A percentile compares a stretch with the other conserved stretches of the same genome.
phyloP scores from a whole-genome alignment of 768 basidiomycete species.

The Gloeopeniophorella convolvens region DNA sequence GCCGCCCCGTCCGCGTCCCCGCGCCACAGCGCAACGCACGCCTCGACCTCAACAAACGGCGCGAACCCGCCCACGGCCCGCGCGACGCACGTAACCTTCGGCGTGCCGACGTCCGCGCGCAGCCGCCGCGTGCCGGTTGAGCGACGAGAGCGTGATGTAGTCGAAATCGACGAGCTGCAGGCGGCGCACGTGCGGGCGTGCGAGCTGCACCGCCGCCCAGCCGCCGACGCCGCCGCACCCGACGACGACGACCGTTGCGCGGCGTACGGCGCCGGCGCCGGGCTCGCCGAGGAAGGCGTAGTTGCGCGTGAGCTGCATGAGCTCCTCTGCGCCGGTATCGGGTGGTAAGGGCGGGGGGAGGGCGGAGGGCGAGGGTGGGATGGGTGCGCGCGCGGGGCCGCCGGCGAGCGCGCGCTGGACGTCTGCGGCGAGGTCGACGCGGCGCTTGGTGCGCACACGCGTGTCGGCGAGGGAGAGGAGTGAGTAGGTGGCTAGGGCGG shows the following conservation, averaged over 20 bases:
- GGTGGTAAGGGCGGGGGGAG: too few species aligned
- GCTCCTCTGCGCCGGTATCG: slow-evolving; percentile 49
- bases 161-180: slow-evolving; percentile 91
- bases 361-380: neutral
- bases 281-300: slow-evolving; percentile 93
- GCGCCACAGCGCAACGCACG: slow-evolving; percentile 78
- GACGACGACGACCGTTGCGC: slow-evolving; percentile 75
- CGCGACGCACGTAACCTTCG: slow-evolving; percentile 81
- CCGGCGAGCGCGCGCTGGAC: slow-evolving; percentile 43
- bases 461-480: slow-evolving; percentile 53
- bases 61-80: slow-evolving; percentile 63
- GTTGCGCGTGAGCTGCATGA: slow-evolving; percentile 88
- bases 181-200: slow-evolving; percentile 76
- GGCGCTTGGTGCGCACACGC: slow-evolving; percentile 39
- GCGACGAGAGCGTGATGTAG: slow-evolving; percentile 88
- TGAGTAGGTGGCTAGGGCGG: slow-evolving; percentile 55
- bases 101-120: slow-evolving; percentile 83
- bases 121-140: slow-evolving; percentile 96
- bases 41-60: slow-evolving; percentile 84
- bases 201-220: slow-evolving; percentile 92
- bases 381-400: neutral
- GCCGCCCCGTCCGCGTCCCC: slow-evolving; percentile 63
- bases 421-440: slow-evolving; percentile 52
- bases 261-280: slow-evolving; percentile 71
- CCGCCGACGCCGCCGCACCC: slow-evolving; percentile 97